phyloP scores from a whole-genome alignment of 495 filamentous ascomycete genomes.

The Penicillium chermesinum region DNA sequence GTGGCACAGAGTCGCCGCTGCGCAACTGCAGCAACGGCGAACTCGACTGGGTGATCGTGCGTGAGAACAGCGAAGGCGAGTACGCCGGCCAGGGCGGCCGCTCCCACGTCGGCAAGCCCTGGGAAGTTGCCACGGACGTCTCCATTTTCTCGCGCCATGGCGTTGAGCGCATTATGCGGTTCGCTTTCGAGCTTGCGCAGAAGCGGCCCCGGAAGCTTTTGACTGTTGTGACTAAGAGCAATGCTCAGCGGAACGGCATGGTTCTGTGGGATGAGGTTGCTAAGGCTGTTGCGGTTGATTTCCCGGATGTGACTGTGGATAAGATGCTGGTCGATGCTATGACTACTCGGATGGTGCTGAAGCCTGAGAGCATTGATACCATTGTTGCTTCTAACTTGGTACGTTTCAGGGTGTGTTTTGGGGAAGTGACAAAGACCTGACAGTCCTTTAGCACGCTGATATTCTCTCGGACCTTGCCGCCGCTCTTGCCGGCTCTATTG shows the following conservation, averaged over 20 bases:
- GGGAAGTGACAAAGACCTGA: slow-evolving; percentile 1
- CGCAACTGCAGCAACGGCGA: slow-evolving; percentile 35
- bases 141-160: slow-evolving; percentile 51
- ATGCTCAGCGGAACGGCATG: slow-evolving; percentile 55
- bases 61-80: slow-evolving; percentile 56
- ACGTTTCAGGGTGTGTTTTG: not conserved
- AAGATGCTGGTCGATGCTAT: slow-evolving; percentile 60
- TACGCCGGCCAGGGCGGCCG: slow-evolving; percentile 54
- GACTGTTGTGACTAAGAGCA: slow-evolving; percentile 57
- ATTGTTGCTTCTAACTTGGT: slow-evolving; percentile 54
- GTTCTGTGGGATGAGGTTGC: slow-evolving; percentile 55
- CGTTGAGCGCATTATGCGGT: slow-evolving; percentile 51
- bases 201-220: slow-evolving; percentile 44
- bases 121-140: slow-evolving; percentile 51
- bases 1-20: slow-evolving; percentile 46
- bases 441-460: slow-evolving; percentile 41
- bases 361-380: slow-evolving; percentile 50
- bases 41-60: slow-evolving; percentile 54
- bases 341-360: slow-evolving; percentile 53
- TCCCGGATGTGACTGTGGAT: slow-evolving; percentile 49
- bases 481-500: slow-evolving; percentile 51
- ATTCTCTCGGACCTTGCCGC: slow-evolving; percentile 56
- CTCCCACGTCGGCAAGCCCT: slow-evolving; percentile 45
- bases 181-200: slow-evolving; percentile 49
- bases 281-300: slow-evolving; percentile 39